phyloP scores from a whole-genome alignment of 2,329 filamentous ascomycete genomes.

The Sarocladium brachiariae region DNA sequence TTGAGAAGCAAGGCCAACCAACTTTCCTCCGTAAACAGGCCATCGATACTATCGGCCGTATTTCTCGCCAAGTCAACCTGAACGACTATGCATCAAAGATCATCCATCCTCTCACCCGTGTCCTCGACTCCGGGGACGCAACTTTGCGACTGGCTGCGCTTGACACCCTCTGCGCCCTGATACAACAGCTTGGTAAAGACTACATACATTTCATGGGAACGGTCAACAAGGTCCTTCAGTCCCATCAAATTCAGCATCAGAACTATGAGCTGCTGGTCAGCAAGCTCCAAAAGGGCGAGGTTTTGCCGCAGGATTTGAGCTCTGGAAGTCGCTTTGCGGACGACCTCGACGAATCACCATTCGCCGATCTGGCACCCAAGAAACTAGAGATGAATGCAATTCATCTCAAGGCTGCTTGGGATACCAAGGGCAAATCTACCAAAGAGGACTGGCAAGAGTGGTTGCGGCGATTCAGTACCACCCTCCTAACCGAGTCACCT shows the following conservation, averaged over 20 bases:
- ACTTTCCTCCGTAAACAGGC: constrained; percentile 74
- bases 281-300: constrained; percentile 90
- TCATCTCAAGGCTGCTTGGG: constrained; percentile 95
- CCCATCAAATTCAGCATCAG: constrained; percentile 75
- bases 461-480: constrained; percentile 94
- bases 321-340: constrained; percentile 76
- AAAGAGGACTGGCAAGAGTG: constrained; percentile 99
- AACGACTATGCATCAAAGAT: constrained; percentile 96
- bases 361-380: constrained; percentile 80
- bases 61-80: constrained; percentile 93
- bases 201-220: constrained; percentile 92
- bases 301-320: constrained; percentile 88
- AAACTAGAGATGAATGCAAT: constrained; percentile 97
- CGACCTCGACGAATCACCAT: constrained; percentile 65
- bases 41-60: constrained; percentile 89
- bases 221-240: constrained; percentile 78
- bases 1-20: constrained; percentile 82
- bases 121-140: constrained; percentile 67
- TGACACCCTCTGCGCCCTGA: constrained; percentile 89
- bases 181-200: constrained; percentile 92
- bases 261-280: constrained; percentile 90
- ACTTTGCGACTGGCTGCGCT: constrained; percentile 73
- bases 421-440: constrained; percentile 92
- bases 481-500: constrained; percentile 87
- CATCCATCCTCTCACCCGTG: constrained; percentile 83